A percentile compares a stretch with the other conserved stretches of the same genome.
Conservation (phyloP, 2,329 filamentous ascomycete genomes). For the Epichloe baconii region DNA sequence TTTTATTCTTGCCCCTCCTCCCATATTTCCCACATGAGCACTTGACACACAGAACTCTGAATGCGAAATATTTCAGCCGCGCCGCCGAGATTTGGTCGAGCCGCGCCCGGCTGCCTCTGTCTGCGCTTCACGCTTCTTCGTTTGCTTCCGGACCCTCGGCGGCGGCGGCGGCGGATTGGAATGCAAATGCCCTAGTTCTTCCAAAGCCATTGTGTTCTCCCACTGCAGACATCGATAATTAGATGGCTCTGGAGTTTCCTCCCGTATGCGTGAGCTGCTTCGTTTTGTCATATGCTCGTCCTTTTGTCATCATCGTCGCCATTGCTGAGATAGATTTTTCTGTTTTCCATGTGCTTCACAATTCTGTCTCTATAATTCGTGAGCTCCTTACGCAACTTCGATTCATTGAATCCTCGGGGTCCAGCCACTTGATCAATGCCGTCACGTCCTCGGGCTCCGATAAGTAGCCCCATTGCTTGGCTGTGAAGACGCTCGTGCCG, state of each 20-base stretch:
- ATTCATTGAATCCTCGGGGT: constrained; percentile 74
- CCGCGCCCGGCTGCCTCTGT: constrained; percentile 17
- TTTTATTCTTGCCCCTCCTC: not conserved
- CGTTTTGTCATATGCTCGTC: constrained; percentile 24
- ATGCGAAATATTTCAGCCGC: constrained; percentile 6
- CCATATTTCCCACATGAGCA: not conserved
- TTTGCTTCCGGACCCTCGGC: constrained; percentile 36
- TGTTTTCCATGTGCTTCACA: constrained; percentile 63
- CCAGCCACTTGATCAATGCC: constrained; percentile 74
- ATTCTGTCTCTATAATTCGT: constrained; percentile 65
- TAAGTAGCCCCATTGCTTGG: constrained; percentile 83
- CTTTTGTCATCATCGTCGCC: constrained; percentile 23
- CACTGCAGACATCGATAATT: constrained; percentile 38
- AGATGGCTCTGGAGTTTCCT: constrained; percentile 33
- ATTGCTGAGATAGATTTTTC: constrained; percentile 52
- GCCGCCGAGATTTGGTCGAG: constrained; percentile 18
- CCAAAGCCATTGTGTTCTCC: constrained; percentile 43
- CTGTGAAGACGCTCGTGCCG: constrained; percentile 59
- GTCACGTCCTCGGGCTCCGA: constrained; percentile 70
- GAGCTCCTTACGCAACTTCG: constrained; percentile 79
- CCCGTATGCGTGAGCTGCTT: constrained; percentile 32
- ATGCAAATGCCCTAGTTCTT: constrained; percentile 45
- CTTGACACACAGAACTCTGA: not conserved
- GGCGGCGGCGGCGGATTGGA: constrained; percentile 40
- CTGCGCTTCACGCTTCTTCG: constrained; percentile 35